Evolutionary conservation across 495 filamentous ascomycete species (phyloP), one percentile per base, ranked within the genome.

Genomic region (Penicillium argentinense): DNA sequence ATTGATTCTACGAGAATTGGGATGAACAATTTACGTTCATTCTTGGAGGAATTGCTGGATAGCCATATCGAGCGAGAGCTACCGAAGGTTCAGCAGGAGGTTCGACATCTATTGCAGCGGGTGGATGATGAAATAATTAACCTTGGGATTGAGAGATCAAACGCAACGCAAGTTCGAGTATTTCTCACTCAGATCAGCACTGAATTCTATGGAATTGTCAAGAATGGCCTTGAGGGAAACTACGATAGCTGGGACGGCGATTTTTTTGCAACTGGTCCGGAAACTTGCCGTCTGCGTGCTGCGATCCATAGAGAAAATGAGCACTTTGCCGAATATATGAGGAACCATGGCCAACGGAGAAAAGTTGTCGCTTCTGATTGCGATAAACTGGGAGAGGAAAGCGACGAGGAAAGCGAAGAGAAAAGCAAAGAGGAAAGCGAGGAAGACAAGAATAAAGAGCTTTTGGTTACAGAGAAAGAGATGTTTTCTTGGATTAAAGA

Each of bases 31-130:
- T 42, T 68, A 3, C 53, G 53, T 5, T 14, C 2, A 1, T 65
- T 65, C 21, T 9, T 64, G 32, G 33, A 63, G 34, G 53, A 58
- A 3, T 22, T 65, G 4, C 38, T 65, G 2, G 55, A 63, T 7
- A 50, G 45, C 4, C 57, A 65, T 24, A 63, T 68, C 21, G 51
- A 68, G 29, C 42, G 45, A 3, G 53, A 60, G 27, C 38, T 68
- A 0, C 62, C 57, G 0, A 65, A 56, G 13, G 59, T 67, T 2
- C 43, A 45, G 8, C 28, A 61, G 7, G 61, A 61, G 3, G 21
- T 62, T 0, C 39, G 37, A 14, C 27, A 23, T 7, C 14, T 62
- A 2, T 34, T 65, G 1, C 9, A 49, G 9, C 14, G 18, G 5
- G 33, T 25, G 2, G 32, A 46, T 3, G 13, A 54, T 6, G 58